Evolutionary conservation across 176 grass and related monocot species (phyloP).

Genomic region (Oropetium thomaeum): DNA sequence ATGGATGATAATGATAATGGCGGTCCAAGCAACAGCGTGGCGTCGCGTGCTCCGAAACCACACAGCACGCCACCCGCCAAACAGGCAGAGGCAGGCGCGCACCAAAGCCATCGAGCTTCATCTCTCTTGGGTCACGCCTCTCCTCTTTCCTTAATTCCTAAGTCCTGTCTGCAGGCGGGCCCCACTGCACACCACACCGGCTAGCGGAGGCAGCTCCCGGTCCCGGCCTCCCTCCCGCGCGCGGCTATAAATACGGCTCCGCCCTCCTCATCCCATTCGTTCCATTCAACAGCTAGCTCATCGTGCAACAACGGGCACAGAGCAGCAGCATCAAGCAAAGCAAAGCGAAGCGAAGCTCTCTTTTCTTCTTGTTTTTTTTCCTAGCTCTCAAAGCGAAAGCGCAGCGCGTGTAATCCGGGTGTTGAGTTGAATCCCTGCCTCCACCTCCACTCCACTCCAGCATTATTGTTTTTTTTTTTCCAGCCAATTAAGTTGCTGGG

Average conservation of each 20-base stretch:
- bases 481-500: neutral
- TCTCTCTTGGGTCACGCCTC: neutral
- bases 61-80: neutral
- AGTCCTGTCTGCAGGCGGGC: slow-evolving; percentile 32
- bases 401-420: neutral
- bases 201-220: too few species aligned
- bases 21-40: neutral
- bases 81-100: too few species aligned
- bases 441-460: too few species aligned
- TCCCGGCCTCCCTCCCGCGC: too few species aligned
- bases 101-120: neutral
- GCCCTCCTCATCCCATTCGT: slow-evolving; percentile 43
- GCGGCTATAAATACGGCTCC: slow-evolving; percentile 42
- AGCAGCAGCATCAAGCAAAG: neutral
- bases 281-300: slow-evolving; percentile 34
- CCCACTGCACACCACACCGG: neutral
- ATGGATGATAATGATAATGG: neutral
- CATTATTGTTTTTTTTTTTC: too few species aligned
- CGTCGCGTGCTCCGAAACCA: neutral
- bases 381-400: neutral
- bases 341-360: neutral
- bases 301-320: too few species aligned
- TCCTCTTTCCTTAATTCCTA: slow-evolving; percentile 34
- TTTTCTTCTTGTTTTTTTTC: neutral
- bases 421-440: too few species aligned